Conservation (phyloP, 805 yeast species). For the Isabelozyma rhagii region DNA sequence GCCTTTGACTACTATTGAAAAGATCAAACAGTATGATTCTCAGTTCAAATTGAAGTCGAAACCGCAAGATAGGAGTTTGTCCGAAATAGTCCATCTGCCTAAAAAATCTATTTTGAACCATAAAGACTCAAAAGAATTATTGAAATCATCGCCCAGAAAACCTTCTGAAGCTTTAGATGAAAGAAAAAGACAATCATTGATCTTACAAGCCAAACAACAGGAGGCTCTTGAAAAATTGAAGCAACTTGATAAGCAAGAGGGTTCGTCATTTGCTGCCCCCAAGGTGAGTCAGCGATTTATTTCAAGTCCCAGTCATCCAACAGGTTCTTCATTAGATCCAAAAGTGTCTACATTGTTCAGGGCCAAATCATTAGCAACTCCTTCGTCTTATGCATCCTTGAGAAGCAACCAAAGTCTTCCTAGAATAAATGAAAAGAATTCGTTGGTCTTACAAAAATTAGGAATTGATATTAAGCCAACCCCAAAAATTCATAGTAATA, state of each 20-base stretch:
- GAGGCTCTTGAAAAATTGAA: slow-evolving; percentile 23
- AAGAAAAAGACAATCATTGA: slow-evolving; percentile 13
- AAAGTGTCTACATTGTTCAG: slow-evolving; percentile 28
- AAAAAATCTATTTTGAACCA: too few relatives aligned
- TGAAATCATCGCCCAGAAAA: too few relatives aligned
- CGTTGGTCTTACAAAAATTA: slow-evolving; percentile 31
- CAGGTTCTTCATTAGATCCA: slow-evolving; percentile 36
- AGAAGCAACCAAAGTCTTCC: slow-evolving; percentile 2
- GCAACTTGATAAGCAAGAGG: background rate
- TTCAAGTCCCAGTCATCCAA: background rate
- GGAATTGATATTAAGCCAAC: slow-evolving; percentile 22
- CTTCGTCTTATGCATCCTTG: slow-evolving; percentile 18
- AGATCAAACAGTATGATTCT: too few relatives aligned
- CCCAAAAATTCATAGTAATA: slow-evolving; percentile 12
- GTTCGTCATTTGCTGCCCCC: background rate
- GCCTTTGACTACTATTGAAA: too few relatives aligned
- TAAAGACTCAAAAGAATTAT: too few relatives aligned
- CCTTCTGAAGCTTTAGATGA: background rate
- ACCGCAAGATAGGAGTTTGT: too few relatives aligned
- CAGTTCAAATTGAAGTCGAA: too few relatives aligned
- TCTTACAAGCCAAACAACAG: slow-evolving; percentile 25
- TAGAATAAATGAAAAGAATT: slow-evolving; percentile 20
- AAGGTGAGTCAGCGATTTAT: background rate
- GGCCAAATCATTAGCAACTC: slow-evolving; percentile 33
- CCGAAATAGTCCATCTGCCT: too few relatives aligned